Percentiles rank a stretch among this genome's conserved stretches.
phyloP scores from a whole-genome alignment of 2,329 filamentous ascomycete species.

The Xylariaceae sp. region DNA sequence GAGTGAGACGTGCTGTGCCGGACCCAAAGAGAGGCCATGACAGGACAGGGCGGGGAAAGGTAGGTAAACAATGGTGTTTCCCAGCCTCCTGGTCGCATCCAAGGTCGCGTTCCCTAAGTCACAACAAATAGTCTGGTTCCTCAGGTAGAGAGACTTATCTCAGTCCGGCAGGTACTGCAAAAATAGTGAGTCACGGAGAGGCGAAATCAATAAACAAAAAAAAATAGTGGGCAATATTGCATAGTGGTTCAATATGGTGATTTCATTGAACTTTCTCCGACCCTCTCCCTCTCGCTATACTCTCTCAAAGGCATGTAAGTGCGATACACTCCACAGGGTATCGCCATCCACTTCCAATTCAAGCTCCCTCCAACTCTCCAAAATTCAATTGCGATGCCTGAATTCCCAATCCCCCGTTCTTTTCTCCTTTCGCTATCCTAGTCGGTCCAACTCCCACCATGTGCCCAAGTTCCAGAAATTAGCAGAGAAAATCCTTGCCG shows the following conservation, averaged over 20 bases:
- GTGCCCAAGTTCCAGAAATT: conserved; percentile 6
- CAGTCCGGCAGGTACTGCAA: no score
- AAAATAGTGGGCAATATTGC: not conserved
- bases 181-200: not conserved
- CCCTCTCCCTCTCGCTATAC: conserved; percentile 1
- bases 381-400: not conserved
- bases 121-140: no score
- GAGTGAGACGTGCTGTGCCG: no score
- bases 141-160: no score
- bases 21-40: no score
- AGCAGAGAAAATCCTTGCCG: conserved; percentile 4
- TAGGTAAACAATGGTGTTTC: no score
- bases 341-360: no score
- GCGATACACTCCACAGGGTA: no score
- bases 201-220: conserved; percentile 1
- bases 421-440: conserved; percentile 4
- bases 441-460: conserved; percentile 3
- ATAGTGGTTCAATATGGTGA: conserved; percentile 9
- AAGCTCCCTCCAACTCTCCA: no score
- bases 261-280: conserved; percentile 12
- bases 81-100: conserved; percentile 10
- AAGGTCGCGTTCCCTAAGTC: not conserved
- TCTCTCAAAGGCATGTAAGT: conserved; percentile 1
- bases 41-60: no score
- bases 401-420: not conserved